phyloP scores from a whole-genome alignment of 73 alveolate genomes.

The Symbiodinium pilosum region DNA sequence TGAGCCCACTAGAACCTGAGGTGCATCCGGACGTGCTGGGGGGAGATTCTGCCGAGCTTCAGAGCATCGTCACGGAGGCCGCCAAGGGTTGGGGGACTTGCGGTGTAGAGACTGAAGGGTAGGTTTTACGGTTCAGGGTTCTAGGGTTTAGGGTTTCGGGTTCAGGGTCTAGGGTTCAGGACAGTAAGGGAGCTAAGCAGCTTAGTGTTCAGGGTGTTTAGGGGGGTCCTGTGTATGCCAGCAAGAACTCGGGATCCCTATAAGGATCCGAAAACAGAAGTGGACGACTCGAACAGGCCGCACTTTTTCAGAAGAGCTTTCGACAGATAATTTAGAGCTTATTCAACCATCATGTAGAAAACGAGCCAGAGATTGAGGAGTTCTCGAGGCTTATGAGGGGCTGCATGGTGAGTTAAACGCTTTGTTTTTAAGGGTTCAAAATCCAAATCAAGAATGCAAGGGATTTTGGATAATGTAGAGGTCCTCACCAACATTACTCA shows the following conservation, averaged over 20 bases:
- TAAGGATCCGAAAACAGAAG: too few species aligned
- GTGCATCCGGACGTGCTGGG: slow-evolving; percentile 90
- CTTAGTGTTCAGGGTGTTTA: not conserved
- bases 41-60: slow-evolving; percentile 70
- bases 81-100: not conserved
- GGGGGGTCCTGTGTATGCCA: too few species aligned
- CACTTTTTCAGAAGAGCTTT: too few species aligned
- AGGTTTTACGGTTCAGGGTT: not conserved
- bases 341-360: too few species aligned
- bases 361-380: too few species aligned
- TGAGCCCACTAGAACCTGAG: not conserved
- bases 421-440: not conserved
- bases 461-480: too few species aligned
- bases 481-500: too few species aligned
- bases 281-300: too few species aligned
- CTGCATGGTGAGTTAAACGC: not conserved
- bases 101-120: not conserved
- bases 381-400: not conserved
- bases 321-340: too few species aligned
- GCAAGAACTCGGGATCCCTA: too few species aligned
- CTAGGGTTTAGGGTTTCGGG: not conserved
- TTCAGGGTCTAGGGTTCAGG: not conserved
- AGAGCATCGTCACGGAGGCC: slow-evolving; percentile 91
- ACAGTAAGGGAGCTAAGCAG: too few species aligned
- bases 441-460: not conserved